Evolutionary conservation across 345 rosid genomes (phyloP).

Genomic region (Boechera divaricarpa): DNA sequence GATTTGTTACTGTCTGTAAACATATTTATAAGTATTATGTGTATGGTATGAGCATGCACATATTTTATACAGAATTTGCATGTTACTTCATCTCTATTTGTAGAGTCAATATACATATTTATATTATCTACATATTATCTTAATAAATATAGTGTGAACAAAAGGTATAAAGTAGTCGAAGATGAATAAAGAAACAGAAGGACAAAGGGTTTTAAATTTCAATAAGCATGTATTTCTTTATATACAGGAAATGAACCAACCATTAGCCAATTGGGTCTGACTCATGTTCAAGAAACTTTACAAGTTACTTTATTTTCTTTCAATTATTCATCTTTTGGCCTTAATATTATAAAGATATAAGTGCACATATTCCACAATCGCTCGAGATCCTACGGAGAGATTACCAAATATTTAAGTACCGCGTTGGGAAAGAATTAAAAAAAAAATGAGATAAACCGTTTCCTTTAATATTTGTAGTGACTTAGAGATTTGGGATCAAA

Average conservation of each 20-base stretch:
- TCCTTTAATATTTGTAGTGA: background rate
- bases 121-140: conserved; percentile 17
- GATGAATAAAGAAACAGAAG: conserved; percentile 17
- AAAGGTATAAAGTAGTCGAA: conserved; percentile 33
- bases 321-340: background rate
- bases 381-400: background rate
- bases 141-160: conserved; percentile 21
- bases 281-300: conserved; percentile 41
- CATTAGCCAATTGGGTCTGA: conserved; percentile 42
- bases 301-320: conserved; percentile 26
- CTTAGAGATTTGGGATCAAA: background rate
- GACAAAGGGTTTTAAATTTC: background rate
- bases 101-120: conserved; percentile 6
- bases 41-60: conserved; percentile 39
- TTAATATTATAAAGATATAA: background rate
- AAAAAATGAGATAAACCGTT: background rate
- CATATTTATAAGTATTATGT: background rate
- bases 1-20: conserved; percentile 29
- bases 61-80: conserved; percentile 31
- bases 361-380: conserved; percentile 31
- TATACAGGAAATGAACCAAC: conserved; percentile 27
- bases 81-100: conserved; percentile 28
- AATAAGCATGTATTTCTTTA: conserved; percentile 11
- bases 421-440: background rate
- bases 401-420: background rate